These are phyloP conservation scores for Yamadazyma buinensis DNA, from an alignment of 1,139 yeast species.

Conservation along the genomic window DNA sequence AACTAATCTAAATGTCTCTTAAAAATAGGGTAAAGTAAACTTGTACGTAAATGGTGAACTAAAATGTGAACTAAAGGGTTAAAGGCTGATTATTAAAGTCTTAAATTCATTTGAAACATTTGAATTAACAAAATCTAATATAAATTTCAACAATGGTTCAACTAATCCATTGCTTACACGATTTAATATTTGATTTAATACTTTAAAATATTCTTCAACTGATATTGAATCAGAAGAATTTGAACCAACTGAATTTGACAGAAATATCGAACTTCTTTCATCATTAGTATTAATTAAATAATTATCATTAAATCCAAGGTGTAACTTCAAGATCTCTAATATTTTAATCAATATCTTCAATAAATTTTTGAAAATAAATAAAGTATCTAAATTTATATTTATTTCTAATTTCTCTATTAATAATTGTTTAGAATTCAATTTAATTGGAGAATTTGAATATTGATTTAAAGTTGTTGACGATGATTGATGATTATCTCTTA, in stretches of 20 bases:
- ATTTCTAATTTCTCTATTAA: constrained; percentile 45
- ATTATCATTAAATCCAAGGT: constrained; percentile 13
- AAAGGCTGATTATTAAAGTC: constrained; percentile 21
- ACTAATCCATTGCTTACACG: constrained; percentile 33
- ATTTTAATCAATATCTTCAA: constrained; percentile 30
- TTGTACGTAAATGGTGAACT: too few species aligned
- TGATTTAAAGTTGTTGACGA: constrained; percentile 15
- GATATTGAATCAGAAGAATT: constrained; percentile 25
- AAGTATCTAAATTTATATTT: constrained; percentile 37
- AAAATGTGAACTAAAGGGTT: too few species aligned
- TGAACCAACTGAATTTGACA: constrained; percentile 25
- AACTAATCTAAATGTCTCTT: too few species aligned
- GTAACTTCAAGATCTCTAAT: constrained; percentile 21
- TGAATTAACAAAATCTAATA: constrained; percentile 29
- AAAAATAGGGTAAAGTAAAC: too few species aligned
- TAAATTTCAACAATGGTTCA: constrained; percentile 35
- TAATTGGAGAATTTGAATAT: constrained; percentile 32
- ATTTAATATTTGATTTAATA: constrained; percentile 26
- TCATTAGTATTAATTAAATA: constrained; percentile 4
- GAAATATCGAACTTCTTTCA: constrained; percentile 32
- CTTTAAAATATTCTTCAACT: constrained; percentile 31
- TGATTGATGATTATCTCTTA: constrained; percentile 9
- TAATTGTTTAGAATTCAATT: constrained; percentile 38
- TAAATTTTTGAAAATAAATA: constrained; percentile 38
- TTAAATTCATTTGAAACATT: constrained; percentile 29